Conservation (phyloP, 768 basidiomycete genomes). For the Tricholoma flavovirens region DNA sequence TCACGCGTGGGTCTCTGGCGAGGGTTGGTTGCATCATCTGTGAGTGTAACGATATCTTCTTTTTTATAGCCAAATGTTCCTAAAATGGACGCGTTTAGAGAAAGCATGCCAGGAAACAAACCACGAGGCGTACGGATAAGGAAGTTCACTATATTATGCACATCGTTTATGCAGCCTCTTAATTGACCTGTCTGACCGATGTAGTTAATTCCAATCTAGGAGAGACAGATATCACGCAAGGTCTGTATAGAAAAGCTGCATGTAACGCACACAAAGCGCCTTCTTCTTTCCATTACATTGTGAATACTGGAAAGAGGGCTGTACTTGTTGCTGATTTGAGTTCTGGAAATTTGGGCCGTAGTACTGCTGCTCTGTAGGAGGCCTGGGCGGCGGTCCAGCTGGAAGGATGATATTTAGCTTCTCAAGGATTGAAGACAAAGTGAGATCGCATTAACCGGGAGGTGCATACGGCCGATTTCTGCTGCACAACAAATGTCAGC, state of each 20-base stretch:
- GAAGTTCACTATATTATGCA: slow-evolving; percentile 74
- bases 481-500: slow-evolving; percentile 1
- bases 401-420: neutral
- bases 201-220: slow-evolving; percentile 88
- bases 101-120: neutral
- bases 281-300: slow-evolving; percentile 86
- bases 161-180: slow-evolving; percentile 90
- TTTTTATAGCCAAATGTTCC: slow-evolving; percentile 59
- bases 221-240: neutral
- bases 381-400: slow-evolving; percentile 43
- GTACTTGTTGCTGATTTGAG: slow-evolving; percentile 37
- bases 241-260: neutral
- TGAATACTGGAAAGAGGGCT: slow-evolving; percentile 79
- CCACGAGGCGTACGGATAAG: slow-evolving; percentile 47
- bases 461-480: slow-evolving; percentile 18
- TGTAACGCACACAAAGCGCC: slow-evolving; percentile 68
- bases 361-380: slow-evolving; percentile 51
- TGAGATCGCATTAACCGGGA: slow-evolving; percentile 14
- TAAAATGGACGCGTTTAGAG: slow-evolving; percentile 15
- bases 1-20: slow-evolving; percentile 66
- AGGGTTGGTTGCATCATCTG: slow-evolving; percentile 64
- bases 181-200: slow-evolving; percentile 60
- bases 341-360: slow-evolving; percentile 57
- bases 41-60: slow-evolving; percentile 83
- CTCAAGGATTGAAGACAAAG: neutral